Percentiles rank a stretch among this genome's conserved stretches.
phyloP scores from a whole-genome alignment of 2,329 filamentous ascomycete species.

The Aspergillus sp. region DNA sequence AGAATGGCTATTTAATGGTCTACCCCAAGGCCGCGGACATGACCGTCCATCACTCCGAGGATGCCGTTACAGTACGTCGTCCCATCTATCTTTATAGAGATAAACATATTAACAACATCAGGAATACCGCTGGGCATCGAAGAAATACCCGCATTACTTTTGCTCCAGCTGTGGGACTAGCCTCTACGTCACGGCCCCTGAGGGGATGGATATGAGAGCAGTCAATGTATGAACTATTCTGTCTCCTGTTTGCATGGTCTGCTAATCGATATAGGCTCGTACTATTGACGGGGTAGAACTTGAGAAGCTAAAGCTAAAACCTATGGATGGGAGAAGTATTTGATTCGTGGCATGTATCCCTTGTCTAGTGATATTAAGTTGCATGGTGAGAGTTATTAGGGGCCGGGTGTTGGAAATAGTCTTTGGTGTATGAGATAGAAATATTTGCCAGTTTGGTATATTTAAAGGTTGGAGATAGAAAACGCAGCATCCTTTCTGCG shows the following conservation, averaged over 20 bases:
- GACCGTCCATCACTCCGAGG: constrained; percentile 19
- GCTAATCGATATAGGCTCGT: neutral
- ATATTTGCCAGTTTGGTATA: no score
- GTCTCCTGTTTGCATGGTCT: neutral
- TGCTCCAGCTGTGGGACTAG: constrained; percentile 32
- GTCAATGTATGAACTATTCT: constrained; percentile 27
- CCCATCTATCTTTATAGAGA: neutral
- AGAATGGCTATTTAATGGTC: constrained; percentile 32
- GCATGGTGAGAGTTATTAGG: neutral
- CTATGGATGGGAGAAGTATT: neutral
- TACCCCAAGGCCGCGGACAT: constrained; percentile 25
- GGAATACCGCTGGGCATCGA: constrained; percentile 28
- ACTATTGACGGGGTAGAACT: neutral
- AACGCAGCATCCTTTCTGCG: no score
- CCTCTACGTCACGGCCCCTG: constrained; percentile 25
- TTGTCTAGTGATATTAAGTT: neutral
- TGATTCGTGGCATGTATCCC: neutral
- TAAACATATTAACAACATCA: neutral
- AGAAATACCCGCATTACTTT: constrained; percentile 29
- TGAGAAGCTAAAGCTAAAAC: neutral
- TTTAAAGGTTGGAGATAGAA: no score
- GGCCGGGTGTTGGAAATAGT: no score
- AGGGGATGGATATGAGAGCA: constrained; percentile 22
- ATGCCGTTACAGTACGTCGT: constrained; percentile 22
- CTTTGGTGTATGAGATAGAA: no score